A percentile compares a stretch with the other conserved stretches of the same genome.
These are phyloP conservation scores for Chloroidium sp. DNA, from an alignment of 163 green algal genomes.

Conservation along the genomic window DNA sequence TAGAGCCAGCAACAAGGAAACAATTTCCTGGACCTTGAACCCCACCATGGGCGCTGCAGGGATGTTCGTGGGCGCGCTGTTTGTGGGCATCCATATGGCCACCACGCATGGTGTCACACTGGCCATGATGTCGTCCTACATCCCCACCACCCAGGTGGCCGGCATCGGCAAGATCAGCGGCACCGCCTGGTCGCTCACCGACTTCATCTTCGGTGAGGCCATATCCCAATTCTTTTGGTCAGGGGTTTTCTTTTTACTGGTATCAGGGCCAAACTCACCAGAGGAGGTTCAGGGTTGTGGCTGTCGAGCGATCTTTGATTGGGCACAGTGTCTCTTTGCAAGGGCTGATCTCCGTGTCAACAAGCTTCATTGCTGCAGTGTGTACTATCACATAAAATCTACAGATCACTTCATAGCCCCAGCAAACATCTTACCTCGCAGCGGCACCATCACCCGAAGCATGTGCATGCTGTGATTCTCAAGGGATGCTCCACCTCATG, in stretches of 20 bases:
- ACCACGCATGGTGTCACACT: constrained; percentile 75
- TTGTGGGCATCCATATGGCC: constrained; percentile 78
- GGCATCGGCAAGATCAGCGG: constrained; percentile 42
- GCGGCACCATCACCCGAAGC: too few species aligned
- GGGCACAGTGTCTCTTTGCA: too few species aligned
- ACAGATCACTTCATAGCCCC: too few species aligned
- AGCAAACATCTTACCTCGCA: too few species aligned
- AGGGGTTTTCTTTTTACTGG: background rate
- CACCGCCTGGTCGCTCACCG: constrained; percentile 77
- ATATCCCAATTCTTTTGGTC: background rate
- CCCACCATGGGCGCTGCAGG: constrained; percentile 22
- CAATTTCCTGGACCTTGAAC: background rate
- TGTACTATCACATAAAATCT: too few species aligned
- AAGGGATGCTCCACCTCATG: too few species aligned
- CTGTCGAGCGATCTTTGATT: too few species aligned
- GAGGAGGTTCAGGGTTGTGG: background rate
- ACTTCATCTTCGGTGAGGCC: constrained; percentile 62
- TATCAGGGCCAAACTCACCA: background rate
- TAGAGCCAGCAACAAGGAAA: too few species aligned
- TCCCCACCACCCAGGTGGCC: constrained; percentile 49
- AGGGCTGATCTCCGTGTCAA: too few species aligned
- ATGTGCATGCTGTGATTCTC: too few species aligned
- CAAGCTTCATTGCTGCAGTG: too few species aligned
- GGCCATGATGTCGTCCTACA: constrained; percentile 74
- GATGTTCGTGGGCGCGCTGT: constrained; percentile 55